Evolutionary conservation across 805 yeast species (phyloP), one percentile per base, ranked within the genome.

Genomic region (Teunomyces aglyptinius): DNA sequence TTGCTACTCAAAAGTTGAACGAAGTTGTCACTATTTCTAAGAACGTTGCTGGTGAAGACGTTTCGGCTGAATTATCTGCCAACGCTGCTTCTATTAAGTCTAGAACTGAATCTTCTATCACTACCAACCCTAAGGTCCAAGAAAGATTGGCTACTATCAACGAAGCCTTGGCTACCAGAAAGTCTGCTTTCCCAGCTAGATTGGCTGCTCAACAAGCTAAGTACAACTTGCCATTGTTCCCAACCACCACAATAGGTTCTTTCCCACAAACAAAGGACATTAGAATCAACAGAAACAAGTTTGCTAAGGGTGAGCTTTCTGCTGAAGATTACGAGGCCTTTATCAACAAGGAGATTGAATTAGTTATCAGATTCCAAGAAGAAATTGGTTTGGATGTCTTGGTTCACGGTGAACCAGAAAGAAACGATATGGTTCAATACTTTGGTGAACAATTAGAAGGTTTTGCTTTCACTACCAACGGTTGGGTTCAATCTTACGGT

Each of bases 401-500:
- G 63, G 99, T 94, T 59, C 99, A 94, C 78, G 99, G 99, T 81
- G 99, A 94, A 82, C 99, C 99, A 76, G 99, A 94, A 85, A 88
- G 99, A 85, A 94, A 94, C 81, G 99, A 94, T 81, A 94, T 94
- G 99, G 99, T 94, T 67, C 99, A 94, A 82, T 94, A 92, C 86
- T 94, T 94, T 60, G 99, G 99, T 82, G 99, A 94, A 81, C 90
- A 89, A 81, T 81, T 94, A 72, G 86, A 88, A 70, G 99, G 99
- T 76, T 94, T 87, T 73, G 96, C 96, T 61, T 94, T 94, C 85
- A 94, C 99, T 76, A 80, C 87, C 62, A 89, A 89, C 83, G 99
- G 99, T 77, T 94, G 99, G 99, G 99, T 94, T 65, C 99, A 94
- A 83, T 94, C 99, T 60, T 94, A 92, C 76, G 99, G 99, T 82